A percentile compares a stretch with the other conserved stretches of the same genome.
Evolutionary conservation across 2,329 filamentous ascomycete genomes (phyloP).

Genomic region (Ustilaginoidea virens): DNA sequence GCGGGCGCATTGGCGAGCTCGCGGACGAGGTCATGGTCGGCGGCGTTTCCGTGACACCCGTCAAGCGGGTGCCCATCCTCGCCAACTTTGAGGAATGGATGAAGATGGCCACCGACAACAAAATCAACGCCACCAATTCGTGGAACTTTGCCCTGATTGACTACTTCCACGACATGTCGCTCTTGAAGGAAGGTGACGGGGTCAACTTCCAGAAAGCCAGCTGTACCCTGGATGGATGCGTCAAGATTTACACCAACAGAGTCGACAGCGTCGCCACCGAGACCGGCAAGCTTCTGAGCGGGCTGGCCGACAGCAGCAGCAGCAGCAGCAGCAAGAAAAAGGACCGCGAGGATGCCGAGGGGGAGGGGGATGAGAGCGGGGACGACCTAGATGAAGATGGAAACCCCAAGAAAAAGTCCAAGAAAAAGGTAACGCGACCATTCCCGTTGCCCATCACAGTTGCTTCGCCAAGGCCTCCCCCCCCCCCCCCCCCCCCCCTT

Average conservation of each 20-base stretch:
- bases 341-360: conserved; percentile 48
- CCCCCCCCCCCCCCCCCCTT: too few relatives aligned
- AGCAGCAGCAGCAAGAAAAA: conserved; percentile 63
- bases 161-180: conserved; percentile 98
- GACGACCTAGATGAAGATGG: conserved; percentile 48
- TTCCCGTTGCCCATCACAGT: not conserved
- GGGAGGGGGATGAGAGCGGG: conserved; percentile 53
- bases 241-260: conserved; percentile 97
- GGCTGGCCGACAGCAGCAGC: conserved; percentile 73
- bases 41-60: conserved; percentile 71
- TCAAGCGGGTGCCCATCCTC: conserved; percentile 89
- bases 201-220: conserved; percentile 99
- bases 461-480: too few relatives aligned
- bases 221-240: conserved; percentile 91
- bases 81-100: conserved; percentile 99
- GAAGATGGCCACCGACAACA: conserved; percentile 99
- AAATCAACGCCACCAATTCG: conserved; percentile 94
- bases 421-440: conserved; percentile 50
- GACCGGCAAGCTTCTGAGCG: conserved; percentile 86
- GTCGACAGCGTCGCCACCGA: conserved; percentile 97
- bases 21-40: conserved; percentile 49
- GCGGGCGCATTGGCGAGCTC: conserved; percentile 23
- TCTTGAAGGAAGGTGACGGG: conserved; percentile 88
- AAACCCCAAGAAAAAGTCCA: conserved; percentile 45
- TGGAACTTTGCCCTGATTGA: conserved; percentile 99